A percentile compares a stretch with the other conserved stretches of the same genome.
Conservation (phyloP, 306 rosid species). For the Abrus precatorius region DNA sequence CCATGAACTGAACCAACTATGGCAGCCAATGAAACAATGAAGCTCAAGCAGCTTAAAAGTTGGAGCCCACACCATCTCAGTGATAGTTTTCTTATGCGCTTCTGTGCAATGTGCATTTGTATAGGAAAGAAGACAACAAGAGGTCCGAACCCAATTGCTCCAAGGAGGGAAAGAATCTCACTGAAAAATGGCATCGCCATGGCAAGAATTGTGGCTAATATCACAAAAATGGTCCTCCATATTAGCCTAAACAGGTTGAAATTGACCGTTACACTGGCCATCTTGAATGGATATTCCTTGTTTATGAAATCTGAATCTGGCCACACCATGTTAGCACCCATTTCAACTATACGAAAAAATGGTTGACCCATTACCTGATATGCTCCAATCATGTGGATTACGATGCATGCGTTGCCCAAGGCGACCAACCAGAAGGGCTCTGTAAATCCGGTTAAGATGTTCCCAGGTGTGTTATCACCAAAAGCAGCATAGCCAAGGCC, state of each 20-base stretch:
- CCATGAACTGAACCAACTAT: slow-evolving; percentile 61
- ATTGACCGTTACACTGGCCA: slow-evolving; percentile 25
- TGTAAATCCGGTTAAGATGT: slow-evolving; percentile 65
- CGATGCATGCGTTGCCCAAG: slow-evolving; percentile 61
- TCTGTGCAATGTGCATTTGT: slow-evolving; percentile 74
- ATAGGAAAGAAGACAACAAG: slow-evolving; percentile 70
- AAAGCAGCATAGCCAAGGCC: slow-evolving; percentile 79
- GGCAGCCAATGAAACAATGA: slow-evolving; percentile 63
- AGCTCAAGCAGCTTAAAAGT: slow-evolving; percentile 54
- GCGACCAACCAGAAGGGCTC: slow-evolving; percentile 74
- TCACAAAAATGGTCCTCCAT: slow-evolving; percentile 75
- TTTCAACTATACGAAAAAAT: slow-evolving; percentile 58
- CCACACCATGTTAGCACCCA: slow-evolving; percentile 62
- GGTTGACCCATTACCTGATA: slow-evolving; percentile 77
- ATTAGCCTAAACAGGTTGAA: slow-evolving; percentile 64
- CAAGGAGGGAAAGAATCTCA: slow-evolving; percentile 69
- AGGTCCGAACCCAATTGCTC: slow-evolving; percentile 74
- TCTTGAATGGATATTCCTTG: slow-evolving; percentile 47
- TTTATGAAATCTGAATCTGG: slow-evolving; percentile 62
- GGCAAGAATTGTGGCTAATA: slow-evolving; percentile 52
- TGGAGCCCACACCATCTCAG: slow-evolving; percentile 65
- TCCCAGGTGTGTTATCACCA: slow-evolving; percentile 70
- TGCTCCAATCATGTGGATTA: slow-evolving; percentile 77
- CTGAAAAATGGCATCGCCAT: slow-evolving; percentile 75
- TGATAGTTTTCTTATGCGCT: slow-evolving; percentile 50